A percentile compares a stretch with the other conserved stretches of the same genome.
Conservation (phyloP, 2,329 filamentous ascomycete species). For the Microcyclospora pomicola region DNA sequence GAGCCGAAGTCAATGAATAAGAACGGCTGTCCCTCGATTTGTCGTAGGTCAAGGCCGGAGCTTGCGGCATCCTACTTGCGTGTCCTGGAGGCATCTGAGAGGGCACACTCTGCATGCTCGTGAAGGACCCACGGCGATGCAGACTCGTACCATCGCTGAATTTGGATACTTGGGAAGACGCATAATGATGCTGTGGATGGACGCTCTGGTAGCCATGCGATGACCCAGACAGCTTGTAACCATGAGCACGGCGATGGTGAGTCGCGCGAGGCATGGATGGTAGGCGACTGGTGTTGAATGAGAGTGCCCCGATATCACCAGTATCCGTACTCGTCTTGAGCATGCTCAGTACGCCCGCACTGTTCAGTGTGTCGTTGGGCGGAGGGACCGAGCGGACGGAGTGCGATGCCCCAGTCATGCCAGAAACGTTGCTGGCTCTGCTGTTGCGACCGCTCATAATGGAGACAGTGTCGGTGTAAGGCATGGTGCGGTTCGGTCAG, state of each 20-base stretch:
- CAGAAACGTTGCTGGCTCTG: constrained; percentile 33
- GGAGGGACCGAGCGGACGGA: constrained; percentile 16
- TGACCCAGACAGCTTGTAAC: constrained; percentile 25
- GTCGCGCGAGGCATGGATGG: constrained; percentile 24
- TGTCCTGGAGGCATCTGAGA: constrained; percentile 2
- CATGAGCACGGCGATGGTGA: constrained; percentile 22
- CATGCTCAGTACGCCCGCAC: constrained; percentile 35
- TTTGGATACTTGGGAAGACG: constrained; percentile 28
- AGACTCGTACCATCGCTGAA: constrained; percentile 17
- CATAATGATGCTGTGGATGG: constrained; percentile 19
- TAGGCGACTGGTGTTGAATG: constrained; percentile 25
- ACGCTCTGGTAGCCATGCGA: constrained; percentile 15
- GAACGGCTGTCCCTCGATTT: constrained; percentile 27
- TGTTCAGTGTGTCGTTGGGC: constrained; percentile 19
- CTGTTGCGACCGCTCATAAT: constrained; percentile 34
- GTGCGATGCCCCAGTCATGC: constrained; percentile 17
- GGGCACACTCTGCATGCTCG: constrained; percentile 29
- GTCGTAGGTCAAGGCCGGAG: constrained; percentile 2
- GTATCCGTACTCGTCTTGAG: constrained; percentile 36
- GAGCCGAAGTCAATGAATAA: constrained; percentile 28
- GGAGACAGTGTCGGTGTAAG: constrained; percentile 30
- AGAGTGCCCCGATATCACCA: constrained; percentile 30
- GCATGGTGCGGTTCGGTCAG: constrained; percentile 27
- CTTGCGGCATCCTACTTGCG: too few relatives aligned
- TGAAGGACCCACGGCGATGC: constrained; percentile 27